Evolutionary conservation across 768 basidiomycete genomes (phyloP).

Genomic region (Kondoa malvinella): DNA sequence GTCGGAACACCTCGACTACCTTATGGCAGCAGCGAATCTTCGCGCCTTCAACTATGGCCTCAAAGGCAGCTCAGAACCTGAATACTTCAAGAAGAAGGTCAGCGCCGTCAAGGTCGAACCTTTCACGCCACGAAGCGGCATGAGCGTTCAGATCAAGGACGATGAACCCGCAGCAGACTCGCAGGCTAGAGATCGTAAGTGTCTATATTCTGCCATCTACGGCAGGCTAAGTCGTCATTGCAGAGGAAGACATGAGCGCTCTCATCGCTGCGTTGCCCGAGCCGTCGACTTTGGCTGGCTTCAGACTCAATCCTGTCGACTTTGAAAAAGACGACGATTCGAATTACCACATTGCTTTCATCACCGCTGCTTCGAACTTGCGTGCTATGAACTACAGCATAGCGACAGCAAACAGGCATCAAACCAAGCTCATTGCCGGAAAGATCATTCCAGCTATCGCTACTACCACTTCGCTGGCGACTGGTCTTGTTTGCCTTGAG

Average conservation of each 20-base stretch:
- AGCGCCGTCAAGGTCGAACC: slow-evolving; percentile 71
- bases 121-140: slow-evolving; percentile 79
- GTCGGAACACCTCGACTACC: slow-evolving; percentile 70
- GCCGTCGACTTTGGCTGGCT: slow-evolving; percentile 86
- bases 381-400: slow-evolving; percentile 92
- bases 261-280: slow-evolving; percentile 57
- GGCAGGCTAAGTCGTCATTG: slow-evolving; percentile 28
- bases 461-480: slow-evolving; percentile 89
- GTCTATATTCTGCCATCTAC: not conserved
- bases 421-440: slow-evolving; percentile 82
- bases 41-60: slow-evolving; percentile 97
- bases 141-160: slow-evolving; percentile 85
- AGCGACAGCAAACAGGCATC: slow-evolving; percentile 64
- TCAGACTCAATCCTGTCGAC: slow-evolving; percentile 81
- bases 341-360: slow-evolving; percentile 97
- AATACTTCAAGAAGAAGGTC: slow-evolving; percentile 63
- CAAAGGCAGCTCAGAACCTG: slow-evolving; percentile 65
- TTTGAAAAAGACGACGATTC: slow-evolving; percentile 99
- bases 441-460: slow-evolving; percentile 99
- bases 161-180: slow-evolving; percentile 57
- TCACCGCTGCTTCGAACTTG: slow-evolving; percentile 85
- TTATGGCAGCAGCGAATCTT: slow-evolving; percentile 84
- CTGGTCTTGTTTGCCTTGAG: slow-evolving; percentile 89
- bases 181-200: slow-evolving; percentile 31
- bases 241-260: slow-evolving; percentile 40